Evolutionary conservation across 805 yeast species (phyloP).

Genomic region (Kodamaea restingae): DNA sequence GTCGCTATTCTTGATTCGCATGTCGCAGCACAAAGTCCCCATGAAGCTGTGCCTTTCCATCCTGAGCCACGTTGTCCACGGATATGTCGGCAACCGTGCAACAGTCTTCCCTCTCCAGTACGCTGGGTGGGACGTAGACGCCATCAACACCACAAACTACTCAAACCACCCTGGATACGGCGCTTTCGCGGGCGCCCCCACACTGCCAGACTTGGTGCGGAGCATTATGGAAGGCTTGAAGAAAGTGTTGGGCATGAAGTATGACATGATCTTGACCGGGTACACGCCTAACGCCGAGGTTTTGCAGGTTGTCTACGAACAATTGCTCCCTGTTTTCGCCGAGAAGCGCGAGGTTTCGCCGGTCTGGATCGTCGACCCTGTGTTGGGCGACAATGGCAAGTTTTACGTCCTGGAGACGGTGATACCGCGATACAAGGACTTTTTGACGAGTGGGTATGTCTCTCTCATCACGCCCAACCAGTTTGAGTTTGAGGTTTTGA

Average conservation of each 20-base stretch:
- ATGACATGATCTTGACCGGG: constrained; percentile 73
- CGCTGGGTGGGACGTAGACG: constrained; percentile 90
- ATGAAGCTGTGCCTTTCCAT: constrained; percentile 25
- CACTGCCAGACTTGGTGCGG: constrained; percentile 41
- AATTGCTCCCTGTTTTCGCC: constrained; percentile 32
- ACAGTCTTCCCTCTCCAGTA: constrained; percentile 86
- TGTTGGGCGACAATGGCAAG: constrained; percentile 85
- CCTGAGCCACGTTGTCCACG: constrained; percentile 92
- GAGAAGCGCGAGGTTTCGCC: constrained; percentile 15
- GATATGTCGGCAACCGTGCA: constrained; percentile 91
- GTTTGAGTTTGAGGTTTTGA: constrained; percentile 63
- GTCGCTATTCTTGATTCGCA: background rate
- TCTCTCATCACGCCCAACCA: constrained; percentile 68
- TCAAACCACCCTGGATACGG: constrained; percentile 94
- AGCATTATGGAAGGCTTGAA: constrained; percentile 55
- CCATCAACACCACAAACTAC: constrained; percentile 79
- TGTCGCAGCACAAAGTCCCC: background rate
- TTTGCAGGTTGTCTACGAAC: constrained; percentile 45
- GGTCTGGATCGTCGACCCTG: constrained; percentile 81
- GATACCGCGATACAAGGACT: constrained; percentile 46
- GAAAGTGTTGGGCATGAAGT: constrained; percentile 42
- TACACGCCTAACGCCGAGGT: constrained; percentile 66
- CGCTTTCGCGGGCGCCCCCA: constrained; percentile 53
- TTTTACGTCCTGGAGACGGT: constrained; percentile 65
- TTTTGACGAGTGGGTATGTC: constrained; percentile 43